Percentiles rank a stretch among this genome's conserved stretches.
Conservation (phyloP, 139 green algal species). For the Haematococcus lacustris region DNA sequence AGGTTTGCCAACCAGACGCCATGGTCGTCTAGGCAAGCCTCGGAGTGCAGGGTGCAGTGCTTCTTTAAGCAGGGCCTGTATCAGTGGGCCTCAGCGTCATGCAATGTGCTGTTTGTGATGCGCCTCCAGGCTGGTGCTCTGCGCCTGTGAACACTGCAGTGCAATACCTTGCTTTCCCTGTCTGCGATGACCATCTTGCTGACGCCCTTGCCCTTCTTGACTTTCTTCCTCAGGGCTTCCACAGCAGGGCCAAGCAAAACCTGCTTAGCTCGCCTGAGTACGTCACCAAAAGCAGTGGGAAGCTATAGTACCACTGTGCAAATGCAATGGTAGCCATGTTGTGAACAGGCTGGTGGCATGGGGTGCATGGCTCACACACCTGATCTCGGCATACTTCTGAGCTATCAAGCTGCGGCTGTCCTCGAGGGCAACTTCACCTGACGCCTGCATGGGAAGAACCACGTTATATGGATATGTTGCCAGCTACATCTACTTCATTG, state of each 20-base stretch:
- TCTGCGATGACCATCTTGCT: constrained; percentile 47
- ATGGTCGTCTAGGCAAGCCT: too few species aligned
- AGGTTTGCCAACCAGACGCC: background rate
- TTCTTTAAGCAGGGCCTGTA: too few species aligned
- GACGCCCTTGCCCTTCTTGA: constrained; percentile 61
- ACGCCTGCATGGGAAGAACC: constrained; percentile 51
- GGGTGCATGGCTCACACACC: constrained; percentile 26
- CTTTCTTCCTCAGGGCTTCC: constrained; percentile 29
- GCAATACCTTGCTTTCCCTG: constrained; percentile 32
- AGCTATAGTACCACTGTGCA: too few species aligned
- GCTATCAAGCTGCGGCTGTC: constrained; percentile 69
- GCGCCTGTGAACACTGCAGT: background rate
- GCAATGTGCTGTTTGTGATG: background rate
- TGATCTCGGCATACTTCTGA: constrained; percentile 72
- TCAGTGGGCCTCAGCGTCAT: too few species aligned
- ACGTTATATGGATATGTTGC: too few species aligned
- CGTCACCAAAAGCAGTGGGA: too few species aligned
- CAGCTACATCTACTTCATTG: background rate
- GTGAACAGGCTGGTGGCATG: too few species aligned
- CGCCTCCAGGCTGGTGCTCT: background rate
- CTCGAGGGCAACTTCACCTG: constrained; percentile 52
- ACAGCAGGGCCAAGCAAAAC: constrained; percentile 38
- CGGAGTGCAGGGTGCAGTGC: too few species aligned
- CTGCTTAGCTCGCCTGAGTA: constrained; percentile 54
- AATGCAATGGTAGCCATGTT: too few species aligned